Evolutionary conservation across 495 filamentous ascomycete genomes (phyloP).

Genomic region (Aspergillus panamensis): DNA sequence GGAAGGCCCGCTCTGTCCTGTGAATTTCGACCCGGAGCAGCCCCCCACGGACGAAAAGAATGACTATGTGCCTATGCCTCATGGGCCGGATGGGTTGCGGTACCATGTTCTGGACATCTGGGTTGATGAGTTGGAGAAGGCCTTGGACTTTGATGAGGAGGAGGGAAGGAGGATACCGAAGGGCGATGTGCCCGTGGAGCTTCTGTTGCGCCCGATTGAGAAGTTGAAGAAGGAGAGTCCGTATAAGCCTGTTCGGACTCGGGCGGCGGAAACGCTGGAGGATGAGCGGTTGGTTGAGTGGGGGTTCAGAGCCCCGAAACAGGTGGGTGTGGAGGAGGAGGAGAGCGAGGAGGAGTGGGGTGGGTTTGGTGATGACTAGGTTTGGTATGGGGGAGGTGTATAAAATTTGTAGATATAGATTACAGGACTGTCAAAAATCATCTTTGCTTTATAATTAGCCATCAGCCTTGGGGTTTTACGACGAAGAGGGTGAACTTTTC

Average conservation of each 20-base stretch:
- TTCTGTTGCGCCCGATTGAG: slow-evolving; percentile 58
- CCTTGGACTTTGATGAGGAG: slow-evolving; percentile 49
- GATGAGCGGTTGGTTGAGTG: slow-evolving; percentile 70
- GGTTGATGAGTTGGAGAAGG: slow-evolving; percentile 78
- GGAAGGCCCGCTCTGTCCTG: slow-evolving; percentile 42
- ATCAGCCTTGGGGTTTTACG: too few species aligned
- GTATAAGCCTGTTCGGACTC: slow-evolving; percentile 68
- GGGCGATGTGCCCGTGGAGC: slow-evolving; percentile 45
- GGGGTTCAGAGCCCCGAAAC: slow-evolving; percentile 44
- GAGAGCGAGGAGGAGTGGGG: slow-evolving; percentile 62
- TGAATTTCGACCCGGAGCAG: slow-evolving; percentile 44
- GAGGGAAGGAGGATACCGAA: slow-evolving; percentile 32
- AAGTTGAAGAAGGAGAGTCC: slow-evolving; percentile 51
- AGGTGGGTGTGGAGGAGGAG: slow-evolving; percentile 35
- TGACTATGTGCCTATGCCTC: slow-evolving; percentile 42
- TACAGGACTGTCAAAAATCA: not conserved
- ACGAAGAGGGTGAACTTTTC: too few species aligned
- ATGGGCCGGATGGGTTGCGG: slow-evolving; percentile 71
- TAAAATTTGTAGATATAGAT: not conserved
- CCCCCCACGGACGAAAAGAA: slow-evolving; percentile 27
- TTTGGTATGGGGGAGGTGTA: not conserved
- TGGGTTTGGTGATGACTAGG: slow-evolving; percentile 62
- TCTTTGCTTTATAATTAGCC: not conserved
- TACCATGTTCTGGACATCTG: slow-evolving; percentile 91
- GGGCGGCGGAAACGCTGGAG: slow-evolving; percentile 66